Base-by-base conservation (phyloP, 2,329 filamentous ascomycete species). In the Calonectria pteridis region DNA sequence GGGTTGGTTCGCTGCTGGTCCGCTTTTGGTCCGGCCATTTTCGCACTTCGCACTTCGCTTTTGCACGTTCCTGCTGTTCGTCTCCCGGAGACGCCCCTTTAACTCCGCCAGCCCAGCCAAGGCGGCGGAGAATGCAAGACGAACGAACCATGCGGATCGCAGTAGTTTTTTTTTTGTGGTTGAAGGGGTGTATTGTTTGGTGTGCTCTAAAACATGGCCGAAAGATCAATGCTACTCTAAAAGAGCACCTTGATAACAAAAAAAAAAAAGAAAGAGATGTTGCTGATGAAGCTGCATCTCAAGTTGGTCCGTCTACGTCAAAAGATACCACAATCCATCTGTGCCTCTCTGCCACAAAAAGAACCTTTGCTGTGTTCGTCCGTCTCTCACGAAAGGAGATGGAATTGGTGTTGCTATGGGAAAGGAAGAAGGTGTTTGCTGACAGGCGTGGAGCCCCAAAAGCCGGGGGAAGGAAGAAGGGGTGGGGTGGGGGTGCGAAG, bases 21-120 rank as follows among this genome's bases (percentile, higher is more conserved):
- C 55, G 55, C 55, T 37, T 59, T 67, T 53, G 67, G 43, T 33
- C 67, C 55, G 43, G 31, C 18, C 35, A 62, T 37, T 58, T 55
- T 64, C 67, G 67, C 59, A 26, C 49, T 28, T 72, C 67, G 71
- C 62, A 73, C 63, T 53, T 71, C 72, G 72, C 66, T 26, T 68
- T 64, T 26, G 59, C 28, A 70, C 59, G 5, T 46, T 23, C 9
- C 9, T 33, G 20, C 9, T 28, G 37, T 14, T 20, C 18, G 18
- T 43, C 6, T 7, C 18, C 51, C 18, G 51, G 28, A 55, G 28
- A 31, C 51, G 28, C 55, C 55, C 31, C 33, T 35, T 62, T 62
- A 62, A 62, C 55, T 62, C 55, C 55, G 55, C 55, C 28, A 55
- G 16, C 37, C 11, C 3, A 51, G 11, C n/a, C 9, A 28, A 1